Evolutionary conservation across 2,329 filamentous ascomycete genomes (phyloP), one percentile per base, ranked within the genome.

Genomic region (Microdochium trichocladiopsis): DNA sequence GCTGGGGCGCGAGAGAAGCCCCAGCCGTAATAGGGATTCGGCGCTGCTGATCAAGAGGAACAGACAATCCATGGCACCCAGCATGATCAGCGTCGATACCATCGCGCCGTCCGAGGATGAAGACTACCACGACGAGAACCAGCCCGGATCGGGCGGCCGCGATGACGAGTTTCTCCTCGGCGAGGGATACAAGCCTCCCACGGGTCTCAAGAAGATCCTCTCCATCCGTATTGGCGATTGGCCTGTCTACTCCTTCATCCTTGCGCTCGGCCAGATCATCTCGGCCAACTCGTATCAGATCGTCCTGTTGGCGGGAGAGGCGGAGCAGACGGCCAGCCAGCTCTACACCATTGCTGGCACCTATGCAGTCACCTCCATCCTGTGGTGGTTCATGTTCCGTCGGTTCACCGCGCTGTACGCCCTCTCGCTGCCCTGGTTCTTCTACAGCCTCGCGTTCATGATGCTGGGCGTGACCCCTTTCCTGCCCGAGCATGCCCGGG

Each of bases 251-350:
- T 77, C 80, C 3, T 73, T 85, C 55, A 71, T 86, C 48, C 73
- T 86, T n/a, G 80, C 80, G 9, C 71, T 84, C 33, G 79, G 80
- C 22, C 82, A 86, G 59, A 80, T 86, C 55, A 78, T 86, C 49
- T 80, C 83, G 1, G 79, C 81, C 52, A 86, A 84, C 65, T 85
- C 81, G 0, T 86, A 86, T 65, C 84, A 87, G 61, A 81, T 87
- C 60, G 84, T 82, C 1, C 72, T 87, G n/a, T 72, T 87, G 22
- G 82, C 81, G 0, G 84, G 83, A n/a, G 77, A 83, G 58, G 72
- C 82, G 21, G 82, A 80, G 51, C 74, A 86, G 62, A 75, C 76
- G 2, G 78, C 82, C 3, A 64, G 69, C 25, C 80, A 83, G 59
- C 70, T 86, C 0, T 86, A 86, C 64, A 72, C 74, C 49, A 78